These are phyloP conservation scores for Fusarium nodosum DNA, from an alignment of 2,329 filamentous ascomycete species.

Conservation along the genomic window DNA sequence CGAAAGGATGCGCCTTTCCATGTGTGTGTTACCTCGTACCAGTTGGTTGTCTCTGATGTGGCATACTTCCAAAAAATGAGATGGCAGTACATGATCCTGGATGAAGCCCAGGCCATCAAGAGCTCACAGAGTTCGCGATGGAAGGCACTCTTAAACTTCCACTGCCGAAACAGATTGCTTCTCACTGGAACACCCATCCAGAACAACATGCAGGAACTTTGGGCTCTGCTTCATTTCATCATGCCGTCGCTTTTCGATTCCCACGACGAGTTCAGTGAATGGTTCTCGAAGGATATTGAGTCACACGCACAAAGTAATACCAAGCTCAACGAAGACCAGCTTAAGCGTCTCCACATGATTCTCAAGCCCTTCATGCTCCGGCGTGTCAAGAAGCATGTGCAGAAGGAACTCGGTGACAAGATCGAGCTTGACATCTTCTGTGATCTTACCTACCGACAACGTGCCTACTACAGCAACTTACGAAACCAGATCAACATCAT, in stretches of 20 bases:
- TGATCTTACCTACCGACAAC: constrained; percentile 94
- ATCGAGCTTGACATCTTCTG: constrained; percentile 97
- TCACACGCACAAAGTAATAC: constrained; percentile 99
- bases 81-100: constrained; percentile 99
- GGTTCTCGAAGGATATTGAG: constrained; percentile 97
- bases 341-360: constrained; percentile 98
- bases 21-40: constrained; percentile 95
- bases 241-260: constrained; percentile 99
- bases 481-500: constrained; percentile 98
- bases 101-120: constrained; percentile 99
- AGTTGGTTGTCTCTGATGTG: constrained; percentile 94
- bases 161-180: constrained; percentile 92
- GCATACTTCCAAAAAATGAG: constrained; percentile 99
- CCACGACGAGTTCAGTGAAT: constrained; percentile 92
- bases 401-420: constrained; percentile 99
- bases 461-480: constrained; percentile 91
- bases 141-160: constrained; percentile 95
- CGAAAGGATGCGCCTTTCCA: constrained; percentile 94
- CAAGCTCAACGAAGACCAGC: constrained; percentile 98
- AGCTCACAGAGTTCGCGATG: constrained; percentile 95
- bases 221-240: constrained; percentile 98
- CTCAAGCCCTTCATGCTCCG: constrained; percentile 99
- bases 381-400: constrained; percentile 99
- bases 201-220: constrained; percentile 99
- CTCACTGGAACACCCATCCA: constrained; percentile 98